These are phyloP conservation scores for Chlamydomonas urium DNA, from an alignment of 139 green algal species.

Conservation along the genomic window DNA sequence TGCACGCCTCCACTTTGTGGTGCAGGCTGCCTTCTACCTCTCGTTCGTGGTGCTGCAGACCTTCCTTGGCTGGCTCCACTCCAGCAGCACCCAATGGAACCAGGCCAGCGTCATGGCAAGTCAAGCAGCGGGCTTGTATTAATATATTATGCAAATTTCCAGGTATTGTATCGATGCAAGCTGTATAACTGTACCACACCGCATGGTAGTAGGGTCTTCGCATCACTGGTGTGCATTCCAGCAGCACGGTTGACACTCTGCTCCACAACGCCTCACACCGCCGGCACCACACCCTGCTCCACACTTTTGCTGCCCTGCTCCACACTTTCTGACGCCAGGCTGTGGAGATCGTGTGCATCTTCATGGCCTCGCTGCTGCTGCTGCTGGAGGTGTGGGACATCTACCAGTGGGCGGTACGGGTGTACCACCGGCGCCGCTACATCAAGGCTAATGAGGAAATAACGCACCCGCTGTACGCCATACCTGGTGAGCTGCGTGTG, in stretches of 20 bases:
- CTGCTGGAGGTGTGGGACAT: conserved; percentile 37
- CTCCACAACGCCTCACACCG: neutral
- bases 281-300: neutral
- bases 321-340: conserved; percentile 1
- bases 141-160: neutral
- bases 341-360: conserved; percentile 41
- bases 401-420: conserved; percentile 21
- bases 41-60: conserved; percentile 35
- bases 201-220: too few relatives aligned
- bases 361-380: conserved; percentile 34
- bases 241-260: neutral
- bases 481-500: conserved; percentile 32
- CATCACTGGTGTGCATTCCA: neutral
- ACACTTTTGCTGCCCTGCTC: neutral
- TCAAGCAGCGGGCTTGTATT: too few relatives aligned
- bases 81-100: neutral
- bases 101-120: neutral
- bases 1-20: conserved; percentile 28
- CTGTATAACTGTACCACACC: too few relatives aligned
- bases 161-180: neutral
- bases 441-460: conserved; percentile 35
- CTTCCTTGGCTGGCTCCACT: conserved; percentile 44
- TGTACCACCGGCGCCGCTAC: conserved; percentile 28
- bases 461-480: conserved; percentile 41
- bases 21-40: conserved; percentile 30